These are phyloP conservation scores for Peronosclerospora sorghi DNA, from an alignment of 352 stramenopile genomes.

Conservation along the genomic window DNA sequence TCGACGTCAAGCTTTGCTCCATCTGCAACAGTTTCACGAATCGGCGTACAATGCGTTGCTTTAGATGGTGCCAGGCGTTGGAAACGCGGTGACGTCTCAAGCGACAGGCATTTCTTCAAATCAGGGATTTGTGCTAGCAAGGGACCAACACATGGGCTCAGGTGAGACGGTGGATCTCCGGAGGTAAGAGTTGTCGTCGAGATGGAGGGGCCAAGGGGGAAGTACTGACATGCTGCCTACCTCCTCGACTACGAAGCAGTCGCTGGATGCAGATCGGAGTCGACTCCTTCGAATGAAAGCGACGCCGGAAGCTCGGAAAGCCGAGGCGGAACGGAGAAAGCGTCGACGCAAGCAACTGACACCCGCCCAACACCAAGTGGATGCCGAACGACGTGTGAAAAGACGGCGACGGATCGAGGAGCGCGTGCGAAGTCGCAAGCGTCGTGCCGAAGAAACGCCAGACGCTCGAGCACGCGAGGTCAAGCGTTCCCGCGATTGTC, in stretches of 20 bases:
- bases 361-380: conserved; percentile 47
- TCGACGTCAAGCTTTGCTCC: conserved; percentile 45
- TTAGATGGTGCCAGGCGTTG: conserved; percentile 27
- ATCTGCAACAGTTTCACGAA: conserved; percentile 52
- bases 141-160: neutral
- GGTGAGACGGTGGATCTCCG: neutral
- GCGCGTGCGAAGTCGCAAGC: too few relatives aligned
- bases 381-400: too few relatives aligned
- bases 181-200: neutral
- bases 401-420: too few relatives aligned
- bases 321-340: conserved; percentile 46
- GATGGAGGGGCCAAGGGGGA: neutral
- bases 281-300: conserved; percentile 37
- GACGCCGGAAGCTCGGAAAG: conserved; percentile 30
- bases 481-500: conserved; percentile 38
- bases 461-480: conserved; percentile 41
- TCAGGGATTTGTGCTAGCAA: neutral
- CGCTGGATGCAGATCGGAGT: conserved; percentile 48
- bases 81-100: conserved; percentile 1
- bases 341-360: conserved; percentile 50
- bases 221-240: neutral
- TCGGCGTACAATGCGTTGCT: conserved; percentile 43
- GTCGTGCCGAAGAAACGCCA: conserved; percentile 53
- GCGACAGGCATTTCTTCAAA: neutral
- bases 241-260: conserved; percentile 12